Evolutionary conservation across 1,284 basidiomycete species (phyloP).

Genomic region (Leucoagaricus sp.): DNA sequence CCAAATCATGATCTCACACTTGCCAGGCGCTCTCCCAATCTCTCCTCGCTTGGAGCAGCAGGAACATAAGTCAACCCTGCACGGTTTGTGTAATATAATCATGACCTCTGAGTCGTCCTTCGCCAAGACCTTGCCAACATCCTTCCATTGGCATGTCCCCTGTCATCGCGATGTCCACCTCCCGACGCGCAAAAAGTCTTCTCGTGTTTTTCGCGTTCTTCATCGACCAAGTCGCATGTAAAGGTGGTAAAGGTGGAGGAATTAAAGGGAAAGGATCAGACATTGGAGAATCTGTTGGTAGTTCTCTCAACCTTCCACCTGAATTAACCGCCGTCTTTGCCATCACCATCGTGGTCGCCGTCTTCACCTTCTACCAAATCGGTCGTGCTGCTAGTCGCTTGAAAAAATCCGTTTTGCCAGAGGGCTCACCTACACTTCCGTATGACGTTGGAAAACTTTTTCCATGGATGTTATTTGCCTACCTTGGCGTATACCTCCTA

Average conservation of each 20-base stretch:
- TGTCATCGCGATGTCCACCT: neutral
- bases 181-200: neutral
- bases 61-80: neutral
- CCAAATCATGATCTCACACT: neutral
- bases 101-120: neutral
- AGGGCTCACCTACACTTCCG: neutral
- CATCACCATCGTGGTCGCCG: neutral
- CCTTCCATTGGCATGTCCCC: neutral
- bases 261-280: neutral
- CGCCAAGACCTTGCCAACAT: neutral
- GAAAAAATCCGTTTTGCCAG: slow-evolving; percentile 3
- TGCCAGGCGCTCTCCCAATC: neutral
- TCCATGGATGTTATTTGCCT: neutral
- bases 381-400: neutral
- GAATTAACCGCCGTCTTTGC: neutral
- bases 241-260: neutral
- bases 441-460: slow-evolving; percentile 7
- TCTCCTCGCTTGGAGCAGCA: neutral
- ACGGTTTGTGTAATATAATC: neutral
- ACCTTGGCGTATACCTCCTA: neutral
- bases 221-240: neutral
- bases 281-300: neutral
- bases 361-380: slow-evolving; percentile 5
- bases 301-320: slow-evolving; percentile 2
- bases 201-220: neutral